These are phyloP conservation scores for Bonia amplexicaulis DNA, from an alignment of 176 grass and related monocot genomes.

Conservation along the genomic window DNA sequence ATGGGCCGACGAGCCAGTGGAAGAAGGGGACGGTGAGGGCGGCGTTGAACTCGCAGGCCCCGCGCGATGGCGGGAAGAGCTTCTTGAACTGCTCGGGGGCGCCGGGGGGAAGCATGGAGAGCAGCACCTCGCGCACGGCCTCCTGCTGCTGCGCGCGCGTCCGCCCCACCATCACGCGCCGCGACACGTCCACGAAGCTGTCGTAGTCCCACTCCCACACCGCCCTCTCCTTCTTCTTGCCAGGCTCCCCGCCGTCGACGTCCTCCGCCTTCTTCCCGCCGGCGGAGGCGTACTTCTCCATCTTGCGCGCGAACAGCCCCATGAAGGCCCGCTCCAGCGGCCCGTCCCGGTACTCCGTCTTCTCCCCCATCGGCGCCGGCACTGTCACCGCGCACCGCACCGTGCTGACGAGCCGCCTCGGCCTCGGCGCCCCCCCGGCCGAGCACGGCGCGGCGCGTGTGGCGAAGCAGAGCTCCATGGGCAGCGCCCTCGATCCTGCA, in stretches of 20 bases:
- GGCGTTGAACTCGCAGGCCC: conserved; percentile 96
- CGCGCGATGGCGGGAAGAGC: conserved; percentile 69
- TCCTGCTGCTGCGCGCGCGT: conserved; percentile 80
- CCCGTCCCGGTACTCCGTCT: conserved; percentile 84
- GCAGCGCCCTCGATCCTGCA: neutral
- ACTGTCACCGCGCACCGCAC: conserved; percentile 50
- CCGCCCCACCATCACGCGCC: conserved; percentile 69
- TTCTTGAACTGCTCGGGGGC: conserved; percentile 77
- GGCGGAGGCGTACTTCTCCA: conserved; percentile 64
- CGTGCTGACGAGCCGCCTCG: neutral
- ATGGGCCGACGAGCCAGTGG: conserved; percentile 88
- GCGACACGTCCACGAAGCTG: conserved; percentile 87
- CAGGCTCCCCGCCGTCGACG: neutral
- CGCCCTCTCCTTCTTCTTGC: conserved; percentile 15
- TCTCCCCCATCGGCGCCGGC: conserved; percentile 84
- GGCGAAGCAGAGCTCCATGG: conserved; percentile 9
- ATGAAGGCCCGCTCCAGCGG: conserved; percentile 78
- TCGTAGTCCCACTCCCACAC: conserved; percentile 93
- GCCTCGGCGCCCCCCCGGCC: neutral
- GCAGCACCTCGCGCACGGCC: conserved; percentile 74
- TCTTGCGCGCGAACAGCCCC: conserved; percentile 80
- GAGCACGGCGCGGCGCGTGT: neutral
- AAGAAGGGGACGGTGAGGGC: conserved; percentile 85
- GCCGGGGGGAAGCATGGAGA: conserved; percentile 84
- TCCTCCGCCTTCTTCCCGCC: neutral